phyloP scores from a whole-genome alignment of 1,284 basidiomycete genomes.

The Xerocomus amazonicus region DNA sequence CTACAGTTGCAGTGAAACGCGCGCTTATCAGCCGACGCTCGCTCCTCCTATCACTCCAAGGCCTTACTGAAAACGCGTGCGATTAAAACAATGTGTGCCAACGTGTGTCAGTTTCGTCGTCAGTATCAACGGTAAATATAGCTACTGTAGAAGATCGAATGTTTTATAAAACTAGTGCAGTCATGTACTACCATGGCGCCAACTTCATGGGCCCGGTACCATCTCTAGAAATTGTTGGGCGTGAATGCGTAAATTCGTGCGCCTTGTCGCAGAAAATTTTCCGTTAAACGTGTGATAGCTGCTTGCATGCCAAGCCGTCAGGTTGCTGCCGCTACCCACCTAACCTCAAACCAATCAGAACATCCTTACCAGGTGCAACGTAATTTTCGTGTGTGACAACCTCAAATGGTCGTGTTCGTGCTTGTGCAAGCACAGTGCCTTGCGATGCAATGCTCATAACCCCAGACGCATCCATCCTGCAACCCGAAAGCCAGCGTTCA shows the following conservation, averaged over 20 bases:
- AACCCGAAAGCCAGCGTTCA: slow-evolving; percentile 24
- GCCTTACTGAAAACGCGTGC: slow-evolving; percentile 13
- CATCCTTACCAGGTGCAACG: slow-evolving; percentile 68
- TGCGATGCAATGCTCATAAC: slow-evolving; percentile 46
- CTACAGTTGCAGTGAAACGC: background rate
- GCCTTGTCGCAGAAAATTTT: slow-evolving; percentile 74
- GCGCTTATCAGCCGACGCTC: background rate
- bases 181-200: slow-evolving; percentile 11
- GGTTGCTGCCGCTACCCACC: slow-evolving; percentile 17
- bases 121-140: slow-evolving; percentile 27
- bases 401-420: slow-evolving; percentile 72
- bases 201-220: background rate
- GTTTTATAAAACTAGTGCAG: slow-evolving; percentile 15
- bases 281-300: slow-evolving; percentile 44
- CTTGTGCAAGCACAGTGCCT: slow-evolving; percentile 60
- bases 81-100: slow-evolving; percentile 20
- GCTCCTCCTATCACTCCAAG: background rate
- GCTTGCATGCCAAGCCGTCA: slow-evolving; percentile 17
- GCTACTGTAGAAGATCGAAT: slow-evolving; percentile 30
- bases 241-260: slow-evolving; percentile 65
- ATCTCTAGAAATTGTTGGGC: slow-evolving; percentile 32
- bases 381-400: slow-evolving; percentile 72
- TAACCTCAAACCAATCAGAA: slow-evolving; percentile 20
- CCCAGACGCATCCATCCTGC: slow-evolving; percentile 51
- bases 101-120: background rate